Percentiles rank a stretch among this genome's conserved stretches.
These are phyloP conservation scores for Hypoxylon sp. DNA, from an alignment of 2,329 filamentous ascomycete species.

Conservation along the genomic window DNA sequence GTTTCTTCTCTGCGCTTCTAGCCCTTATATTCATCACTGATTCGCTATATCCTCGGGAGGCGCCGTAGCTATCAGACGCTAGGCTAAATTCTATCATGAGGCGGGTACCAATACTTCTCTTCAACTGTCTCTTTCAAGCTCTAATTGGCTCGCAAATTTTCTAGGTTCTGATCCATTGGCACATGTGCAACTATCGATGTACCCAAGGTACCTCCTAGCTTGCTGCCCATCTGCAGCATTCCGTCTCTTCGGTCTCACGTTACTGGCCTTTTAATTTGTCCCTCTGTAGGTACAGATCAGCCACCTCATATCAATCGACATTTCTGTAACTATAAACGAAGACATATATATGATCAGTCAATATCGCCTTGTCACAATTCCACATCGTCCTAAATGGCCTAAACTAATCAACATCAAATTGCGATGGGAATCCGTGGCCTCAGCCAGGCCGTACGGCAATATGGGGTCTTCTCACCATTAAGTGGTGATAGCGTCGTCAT, in stretches of 20 bases:
- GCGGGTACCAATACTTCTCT: slow-evolving; percentile 17
- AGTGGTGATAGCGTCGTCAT: slow-evolving; percentile 66
- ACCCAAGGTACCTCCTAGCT: neutral
- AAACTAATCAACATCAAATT: slow-evolving; percentile 6
- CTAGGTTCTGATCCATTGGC: slow-evolving; percentile 6
- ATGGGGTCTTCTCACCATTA: slow-evolving; percentile 62
- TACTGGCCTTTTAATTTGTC: slow-evolving; percentile 3
- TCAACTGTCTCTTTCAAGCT: slow-evolving; percentile 21
- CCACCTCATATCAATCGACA: neutral
- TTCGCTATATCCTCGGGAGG: slow-evolving; percentile 28
- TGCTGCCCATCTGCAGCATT: neutral
- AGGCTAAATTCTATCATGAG: slow-evolving; percentile 22
- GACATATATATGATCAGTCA: neutral
- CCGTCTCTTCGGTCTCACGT: slow-evolving; percentile 1
- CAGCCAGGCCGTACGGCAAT: slow-evolving; percentile 66
- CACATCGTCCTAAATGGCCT: slow-evolving; percentile 2
- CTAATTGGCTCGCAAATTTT: slow-evolving; percentile 32
- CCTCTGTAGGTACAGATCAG: neutral
- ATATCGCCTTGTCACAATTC: neutral
- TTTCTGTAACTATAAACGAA: slow-evolving; percentile 5
- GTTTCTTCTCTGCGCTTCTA: slow-evolving; percentile 3
- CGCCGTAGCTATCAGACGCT: slow-evolving; percentile 11
- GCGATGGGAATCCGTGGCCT: slow-evolving; percentile 74
- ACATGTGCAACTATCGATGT: slow-evolving; percentile 2
- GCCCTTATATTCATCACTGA: slow-evolving; percentile 12